Base-by-base conservation (phyloP, 495 filamentous ascomycete genomes). In the Xylaria palmicola region DNA sequence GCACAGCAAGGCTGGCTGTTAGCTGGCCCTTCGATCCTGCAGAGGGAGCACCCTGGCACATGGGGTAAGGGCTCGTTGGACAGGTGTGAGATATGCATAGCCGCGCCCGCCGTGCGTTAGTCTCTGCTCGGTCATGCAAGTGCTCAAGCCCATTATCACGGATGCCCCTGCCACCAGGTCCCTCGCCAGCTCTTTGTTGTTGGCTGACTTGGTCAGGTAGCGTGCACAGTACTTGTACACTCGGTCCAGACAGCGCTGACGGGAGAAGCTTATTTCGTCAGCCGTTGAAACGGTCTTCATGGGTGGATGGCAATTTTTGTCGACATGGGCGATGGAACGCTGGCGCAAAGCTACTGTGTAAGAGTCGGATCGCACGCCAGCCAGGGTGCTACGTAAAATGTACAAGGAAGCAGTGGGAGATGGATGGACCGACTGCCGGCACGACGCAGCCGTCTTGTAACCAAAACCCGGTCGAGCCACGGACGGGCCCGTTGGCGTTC, bases 101-200 rank as follows among this genome's bases (percentile, higher is more conserved):
- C 72, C 72, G 72, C 67, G 69, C 67, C 69, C 69, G 69, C 70
- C 69, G 70, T 74, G 72, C 72, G 68, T 73, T 69, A 72, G 69
- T 68, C 30, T 60, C 65, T 66, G 67, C 63, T 71, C 56, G 69
- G 62, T 60, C 63, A 71, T 72, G 70, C 72, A 72, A 72, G 72
- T 72, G 68, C 63, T 69, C 36, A 67, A 68, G 67, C 69, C 19
- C 65, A 69, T 67, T 60, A 63, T 56, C 60, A 55, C 47, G 63
- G 56, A 62, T 51, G 55, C 68, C 68, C 66, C 64, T 71, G 68
- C 69, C 64, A 50, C 8, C n/a, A n/a, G n/a, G n/a, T 59, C 12
- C 39, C 24, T 56, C 36, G 20, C 27, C 36, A 29, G 40, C 32
- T 26, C 51, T 41, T 39, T 52, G 49, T 52, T 34, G 27, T 52